Evolutionary conservation across 805 yeast species (phyloP), one percentile per base, ranked within the genome.

Genomic region (Kazachstania taianensis): DNA sequence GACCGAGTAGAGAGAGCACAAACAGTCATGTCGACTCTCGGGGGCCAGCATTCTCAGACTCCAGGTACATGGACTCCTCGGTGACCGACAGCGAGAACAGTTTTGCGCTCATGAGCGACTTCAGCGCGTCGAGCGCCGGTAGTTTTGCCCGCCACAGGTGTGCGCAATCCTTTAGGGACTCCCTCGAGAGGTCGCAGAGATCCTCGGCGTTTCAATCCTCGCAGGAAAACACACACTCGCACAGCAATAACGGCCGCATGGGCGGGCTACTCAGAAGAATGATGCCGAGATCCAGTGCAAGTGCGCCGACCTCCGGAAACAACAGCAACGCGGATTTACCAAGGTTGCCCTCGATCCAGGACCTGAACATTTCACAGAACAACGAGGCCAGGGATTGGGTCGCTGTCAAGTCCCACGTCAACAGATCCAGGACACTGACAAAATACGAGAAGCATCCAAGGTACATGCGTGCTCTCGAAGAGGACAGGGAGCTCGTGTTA

Each of bases 91-190:
- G 61, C 37, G 60, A 56, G 28, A 49, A 54, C 27, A 61, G 68
- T 35, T 58, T 67, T 20, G 65, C 72, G 2, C 51, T 65, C 7
- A 55, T 68, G 59, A 68, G 73, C 24, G 92, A 82, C 53, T 70
- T 81, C 42, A 81, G 92, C 61, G 94, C 94, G 4, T 81, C 94
- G 0, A 79, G 92, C 43, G 94, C 94, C 1, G 94, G 94, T 0
- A 81, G 94, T 20, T 75, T 76, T 40, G 75, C 78, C 31, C 70
- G 94, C 50, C 94, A 84, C 53, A 79, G 71, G 47, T 9, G 12
- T 3, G 77, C 76, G 24, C 61, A 59, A 38, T 52, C 62, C 9
- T 53, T 58, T 37, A 41, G 46, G 7, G 53, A 52, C 30, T 49
- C 61, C 18, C 33, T 52, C 15, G 53, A 55, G 27, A 47, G 48